Evolutionary conservation across 306 rosid genomes (phyloP).

Genomic region (Glycine soja): DNA sequence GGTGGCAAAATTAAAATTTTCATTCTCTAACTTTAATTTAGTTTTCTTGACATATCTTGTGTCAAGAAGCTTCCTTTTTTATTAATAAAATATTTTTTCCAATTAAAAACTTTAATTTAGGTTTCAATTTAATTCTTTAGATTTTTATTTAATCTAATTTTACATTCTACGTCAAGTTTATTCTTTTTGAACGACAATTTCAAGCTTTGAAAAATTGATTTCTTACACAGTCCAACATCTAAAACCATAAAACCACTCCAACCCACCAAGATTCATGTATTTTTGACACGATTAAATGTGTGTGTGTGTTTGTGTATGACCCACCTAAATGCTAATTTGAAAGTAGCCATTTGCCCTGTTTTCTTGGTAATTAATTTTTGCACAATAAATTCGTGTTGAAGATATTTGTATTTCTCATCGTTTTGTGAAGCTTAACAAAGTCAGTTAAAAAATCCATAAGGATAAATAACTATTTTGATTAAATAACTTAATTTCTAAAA

Average conservation of each 20-base stretch:
- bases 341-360: background rate
- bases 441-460: too few species aligned
- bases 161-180: background rate
- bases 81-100: too few species aligned
- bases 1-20: background rate
- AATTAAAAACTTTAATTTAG: background rate
- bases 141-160: too few species aligned
- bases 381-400: background rate
- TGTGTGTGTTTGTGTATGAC: too few species aligned
- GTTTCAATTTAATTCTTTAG: background rate
- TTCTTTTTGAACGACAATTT: background rate
- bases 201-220: background rate
- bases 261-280: background rate
- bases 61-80: too few species aligned
- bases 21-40: background rate
- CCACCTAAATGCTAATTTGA: background rate
- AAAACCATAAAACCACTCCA: background rate
- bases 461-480: too few species aligned
- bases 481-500: too few species aligned
- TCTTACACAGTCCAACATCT: background rate
- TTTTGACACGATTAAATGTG: background rate
- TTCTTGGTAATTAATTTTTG: too few species aligned
- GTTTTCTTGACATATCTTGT: too few species aligned
- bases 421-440: too few species aligned
- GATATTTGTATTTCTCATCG: too few species aligned